A percentile compares a stretch with the other conserved stretches of the same genome.
phyloP scores from a whole-genome alignment of 306 rosid species.

The Luffa acutangula region DNA sequence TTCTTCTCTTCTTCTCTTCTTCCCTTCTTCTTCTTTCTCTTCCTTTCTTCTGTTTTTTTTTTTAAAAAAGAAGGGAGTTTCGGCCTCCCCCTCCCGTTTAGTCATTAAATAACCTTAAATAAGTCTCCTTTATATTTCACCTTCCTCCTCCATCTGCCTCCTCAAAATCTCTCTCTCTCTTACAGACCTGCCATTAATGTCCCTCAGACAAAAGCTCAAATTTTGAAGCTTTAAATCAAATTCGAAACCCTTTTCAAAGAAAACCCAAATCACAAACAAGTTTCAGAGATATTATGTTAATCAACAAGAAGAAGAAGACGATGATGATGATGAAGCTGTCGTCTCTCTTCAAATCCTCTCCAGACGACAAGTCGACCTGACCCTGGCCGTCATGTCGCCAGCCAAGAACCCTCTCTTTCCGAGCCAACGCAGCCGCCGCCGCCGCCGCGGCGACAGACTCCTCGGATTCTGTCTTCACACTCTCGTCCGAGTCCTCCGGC shows the following conservation, averaged over 20 bases:
- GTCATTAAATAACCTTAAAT: neutral
- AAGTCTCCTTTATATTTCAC: neutral
- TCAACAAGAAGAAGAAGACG: constrained; percentile 14
- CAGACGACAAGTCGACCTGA: constrained; percentile 29
- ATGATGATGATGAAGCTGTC: constrained; percentile 64
- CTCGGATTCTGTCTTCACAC: neutral
- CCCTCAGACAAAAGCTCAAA: neutral
- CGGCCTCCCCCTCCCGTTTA: too few relatives aligned
- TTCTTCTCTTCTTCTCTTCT: too few relatives aligned
- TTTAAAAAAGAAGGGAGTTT: too few relatives aligned
- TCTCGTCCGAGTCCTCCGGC: neutral
- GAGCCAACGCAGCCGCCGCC: constrained; percentile 19
- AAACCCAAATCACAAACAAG: neutral
- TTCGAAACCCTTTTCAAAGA: neutral
- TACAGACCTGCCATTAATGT: constrained; percentile 6
- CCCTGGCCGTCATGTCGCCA: constrained; percentile 69
- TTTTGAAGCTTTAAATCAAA: neutral
- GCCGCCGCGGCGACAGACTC: constrained; percentile 29
- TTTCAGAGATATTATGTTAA: neutral
- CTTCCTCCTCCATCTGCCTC: neutral
- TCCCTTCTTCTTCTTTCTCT: too few relatives aligned
- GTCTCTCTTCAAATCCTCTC: constrained; percentile 28
- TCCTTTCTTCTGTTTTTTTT: too few relatives aligned
- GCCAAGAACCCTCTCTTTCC: constrained; percentile 71
- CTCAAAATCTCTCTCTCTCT: neutral